Conservation (phyloP, 2,329 filamentous ascomycete genomes). For the Graphium sp. region DNA sequence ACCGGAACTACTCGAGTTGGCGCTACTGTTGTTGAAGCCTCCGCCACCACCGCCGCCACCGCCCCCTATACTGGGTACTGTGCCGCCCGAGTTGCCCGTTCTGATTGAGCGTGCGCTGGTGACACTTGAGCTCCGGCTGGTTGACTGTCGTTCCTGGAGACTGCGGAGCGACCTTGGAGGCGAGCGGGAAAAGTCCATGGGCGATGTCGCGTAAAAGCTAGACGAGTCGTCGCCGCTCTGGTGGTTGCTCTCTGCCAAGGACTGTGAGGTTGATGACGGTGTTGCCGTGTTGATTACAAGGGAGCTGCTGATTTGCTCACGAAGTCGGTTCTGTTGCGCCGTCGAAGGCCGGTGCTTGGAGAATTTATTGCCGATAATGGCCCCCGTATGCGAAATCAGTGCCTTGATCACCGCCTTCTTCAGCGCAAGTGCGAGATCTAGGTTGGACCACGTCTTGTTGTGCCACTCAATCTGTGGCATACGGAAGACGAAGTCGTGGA, state of each 20-base stretch:
- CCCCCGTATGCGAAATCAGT: slow-evolving; percentile 84
- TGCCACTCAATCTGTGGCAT: slow-evolving; percentile 88
- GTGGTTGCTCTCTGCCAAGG: slow-evolving; percentile 23
- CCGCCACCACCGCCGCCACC: too few species aligned
- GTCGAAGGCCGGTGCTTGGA: slow-evolving; percentile 71
- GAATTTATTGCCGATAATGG: slow-evolving; percentile 96
- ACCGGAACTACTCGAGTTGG: too few species aligned
- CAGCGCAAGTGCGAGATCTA: slow-evolving; percentile 79
- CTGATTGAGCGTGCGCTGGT: slow-evolving; percentile 26
- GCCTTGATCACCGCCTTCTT: slow-evolving; percentile 93
- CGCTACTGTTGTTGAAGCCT: too few species aligned
- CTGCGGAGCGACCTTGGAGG: slow-evolving; percentile 35
- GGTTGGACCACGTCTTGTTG: slow-evolving; percentile 98
- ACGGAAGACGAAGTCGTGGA: slow-evolving; percentile 94
- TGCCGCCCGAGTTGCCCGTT: slow-evolving; percentile 14
- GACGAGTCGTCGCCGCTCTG: slow-evolving; percentile 41
- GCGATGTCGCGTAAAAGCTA: slow-evolving; percentile 33
- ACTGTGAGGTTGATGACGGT: slow-evolving; percentile 16
- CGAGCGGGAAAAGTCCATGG: slow-evolving; percentile 41
- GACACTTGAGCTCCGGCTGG: slow-evolving; percentile 35
- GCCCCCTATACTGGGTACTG: too few species aligned
- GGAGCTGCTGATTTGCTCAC: slow-evolving; percentile 69
- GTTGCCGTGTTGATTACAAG: slow-evolving; percentile 35
- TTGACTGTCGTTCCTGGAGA: slow-evolving; percentile 23
- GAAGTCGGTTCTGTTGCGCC: slow-evolving; percentile 60